Conservation (phyloP, 345 rosid species). For the Euphorbia peplus region DNA sequence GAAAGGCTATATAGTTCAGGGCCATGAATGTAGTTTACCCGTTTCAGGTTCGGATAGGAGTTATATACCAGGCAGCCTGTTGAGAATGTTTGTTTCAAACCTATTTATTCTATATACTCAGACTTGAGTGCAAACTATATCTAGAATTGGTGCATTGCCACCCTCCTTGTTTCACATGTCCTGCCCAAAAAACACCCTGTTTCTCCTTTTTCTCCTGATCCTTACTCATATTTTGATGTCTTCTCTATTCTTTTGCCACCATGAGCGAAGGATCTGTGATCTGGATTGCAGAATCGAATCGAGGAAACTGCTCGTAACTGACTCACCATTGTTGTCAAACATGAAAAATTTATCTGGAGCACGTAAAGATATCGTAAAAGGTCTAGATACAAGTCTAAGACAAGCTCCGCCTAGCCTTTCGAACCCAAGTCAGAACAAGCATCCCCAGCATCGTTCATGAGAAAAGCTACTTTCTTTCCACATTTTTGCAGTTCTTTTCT, state of each 20-base stretch:
- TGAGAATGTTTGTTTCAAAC: slow-evolving; percentile 2
- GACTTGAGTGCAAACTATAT: slow-evolving; percentile 7
- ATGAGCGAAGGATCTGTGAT: slow-evolving; percentile 17
- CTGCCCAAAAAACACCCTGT: slow-evolving; percentile 12
- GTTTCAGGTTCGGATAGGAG: slow-evolving; percentile 4
- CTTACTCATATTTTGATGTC: slow-evolving; percentile 23
- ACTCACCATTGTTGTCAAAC: slow-evolving; percentile 21
- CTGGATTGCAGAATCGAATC: slow-evolving; percentile 23
- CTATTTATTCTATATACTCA: slow-evolving; percentile 16
- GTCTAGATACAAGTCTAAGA: slow-evolving; percentile 40
- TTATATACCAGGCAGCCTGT: background rate
- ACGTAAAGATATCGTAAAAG: slow-evolving; percentile 26
- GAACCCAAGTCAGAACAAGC: slow-evolving; percentile 56
- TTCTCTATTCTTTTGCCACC: slow-evolving; percentile 22
- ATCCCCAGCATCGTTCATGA: slow-evolving; percentile 9
- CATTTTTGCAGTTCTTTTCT: slow-evolving; percentile 8
- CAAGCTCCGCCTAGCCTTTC: slow-evolving; percentile 47
- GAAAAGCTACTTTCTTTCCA: slow-evolving; percentile 13
- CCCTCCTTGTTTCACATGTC: slow-evolving; percentile 5
- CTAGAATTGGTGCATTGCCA: slow-evolving; percentile 9
- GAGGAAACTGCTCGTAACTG: slow-evolving; percentile 38
- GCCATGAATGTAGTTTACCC: too few species aligned
- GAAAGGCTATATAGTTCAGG: too few species aligned
- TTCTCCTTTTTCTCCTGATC: slow-evolving; percentile 23
- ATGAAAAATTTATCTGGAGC: slow-evolving; percentile 25